Evolutionary conservation across 805 yeast genomes (phyloP).

Genomic region (Yarrowia hollandica): DNA sequence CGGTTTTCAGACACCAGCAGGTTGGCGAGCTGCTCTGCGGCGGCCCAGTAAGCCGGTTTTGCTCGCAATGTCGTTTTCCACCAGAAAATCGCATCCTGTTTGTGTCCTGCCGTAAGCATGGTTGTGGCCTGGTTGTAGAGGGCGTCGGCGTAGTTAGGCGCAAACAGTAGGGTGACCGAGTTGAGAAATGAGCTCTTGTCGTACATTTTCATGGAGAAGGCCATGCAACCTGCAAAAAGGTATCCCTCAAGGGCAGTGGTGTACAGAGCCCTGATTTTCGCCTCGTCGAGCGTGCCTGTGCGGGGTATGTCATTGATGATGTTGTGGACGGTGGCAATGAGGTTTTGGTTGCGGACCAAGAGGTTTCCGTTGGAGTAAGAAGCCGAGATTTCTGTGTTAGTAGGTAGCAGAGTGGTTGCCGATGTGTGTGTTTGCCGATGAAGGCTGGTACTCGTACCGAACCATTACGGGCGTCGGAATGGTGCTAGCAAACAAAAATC

Average conservation of each 20-base stretch:
- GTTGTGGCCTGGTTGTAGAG: slow-evolving; percentile 37
- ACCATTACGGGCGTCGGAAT: no score
- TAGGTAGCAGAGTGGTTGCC: no score
- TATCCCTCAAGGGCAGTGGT: slow-evolving; percentile 31
- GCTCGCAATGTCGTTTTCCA: slow-evolving; percentile 34
- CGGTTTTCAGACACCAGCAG: slow-evolving; percentile 33
- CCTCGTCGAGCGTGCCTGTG: background rate
- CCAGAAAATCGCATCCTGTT: slow-evolving; percentile 35
- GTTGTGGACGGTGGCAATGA: background rate
- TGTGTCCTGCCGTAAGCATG: slow-evolving; percentile 31
- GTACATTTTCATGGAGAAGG: slow-evolving; percentile 31
- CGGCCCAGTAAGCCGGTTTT: slow-evolving; percentile 37
- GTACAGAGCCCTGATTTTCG: background rate
- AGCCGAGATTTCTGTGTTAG: slow-evolving; percentile 8
- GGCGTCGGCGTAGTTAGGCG: slow-evolving; percentile 35
- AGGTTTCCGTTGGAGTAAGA: background rate
- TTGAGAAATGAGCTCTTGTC: slow-evolving; percentile 20
- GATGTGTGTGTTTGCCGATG: no score
- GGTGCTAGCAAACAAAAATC: no score
- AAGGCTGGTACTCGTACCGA: no score
- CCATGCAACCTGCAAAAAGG: slow-evolving; percentile 38
- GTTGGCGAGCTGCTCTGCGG: slow-evolving; percentile 37
- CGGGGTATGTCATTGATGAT: background rate
- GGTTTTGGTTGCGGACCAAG: background rate
- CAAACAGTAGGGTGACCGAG: slow-evolving; percentile 1